These are phyloP conservation scores for Debaryomyces fabryi DNA, from an alignment of 1,139 yeast genomes.

Conservation along the genomic window DNA sequence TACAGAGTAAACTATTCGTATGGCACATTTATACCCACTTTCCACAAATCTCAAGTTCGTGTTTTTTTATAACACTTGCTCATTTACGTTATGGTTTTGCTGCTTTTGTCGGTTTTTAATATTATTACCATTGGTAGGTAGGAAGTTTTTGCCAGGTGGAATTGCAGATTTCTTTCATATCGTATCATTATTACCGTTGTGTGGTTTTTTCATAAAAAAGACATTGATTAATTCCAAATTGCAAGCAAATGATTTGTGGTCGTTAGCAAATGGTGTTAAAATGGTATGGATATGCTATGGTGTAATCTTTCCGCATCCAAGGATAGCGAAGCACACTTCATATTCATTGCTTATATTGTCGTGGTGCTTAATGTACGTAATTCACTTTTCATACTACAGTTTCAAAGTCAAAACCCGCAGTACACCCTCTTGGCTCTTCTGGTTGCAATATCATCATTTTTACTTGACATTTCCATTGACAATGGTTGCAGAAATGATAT, in stretches of 20 bases:
- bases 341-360: conserved; percentile 51
- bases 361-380: conserved; percentile 47
- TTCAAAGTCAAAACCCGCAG: conserved; percentile 46
- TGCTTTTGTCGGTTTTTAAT: conserved; percentile 53
- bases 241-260: conserved; percentile 27
- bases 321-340: conserved; percentile 49
- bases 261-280: conserved; percentile 31
- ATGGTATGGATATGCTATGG: conserved; percentile 50
- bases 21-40: conserved; percentile 41
- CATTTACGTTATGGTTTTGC: conserved; percentile 54
- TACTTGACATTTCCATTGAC: conserved; percentile 50
- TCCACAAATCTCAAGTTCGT: conserved; percentile 33
- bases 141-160: conserved; percentile 66
- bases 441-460: conserved; percentile 44
- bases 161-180: conserved; percentile 64
- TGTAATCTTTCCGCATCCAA: conserved; percentile 51
- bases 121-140: conserved; percentile 62
- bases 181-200: conserved; percentile 40
- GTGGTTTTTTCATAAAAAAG: conserved; percentile 29
- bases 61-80: conserved; percentile 37
- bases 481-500: conserved; percentile 52
- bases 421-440: conserved; percentile 36
- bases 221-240: conserved; percentile 16
- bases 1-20: conserved; percentile 8
- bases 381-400: conserved; percentile 49